Conservation (phyloP, 768 basidiomycete species). For the Clitopilus hobsonii region DNA sequence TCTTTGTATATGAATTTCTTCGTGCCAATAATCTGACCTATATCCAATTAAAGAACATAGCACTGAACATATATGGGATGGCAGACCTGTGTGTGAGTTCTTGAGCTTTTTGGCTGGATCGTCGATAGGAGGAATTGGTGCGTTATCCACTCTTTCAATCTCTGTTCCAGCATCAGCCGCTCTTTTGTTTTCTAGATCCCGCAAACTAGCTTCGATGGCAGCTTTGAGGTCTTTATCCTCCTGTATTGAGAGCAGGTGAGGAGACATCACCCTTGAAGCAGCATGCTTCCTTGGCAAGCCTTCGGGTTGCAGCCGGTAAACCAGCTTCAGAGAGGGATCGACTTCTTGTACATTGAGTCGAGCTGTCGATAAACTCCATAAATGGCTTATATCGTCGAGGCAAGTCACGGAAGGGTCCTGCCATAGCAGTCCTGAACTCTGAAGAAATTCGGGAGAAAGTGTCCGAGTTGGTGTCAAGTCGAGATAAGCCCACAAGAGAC, state of each 20-base stretch:
- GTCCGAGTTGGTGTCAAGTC: constrained; percentile 33
- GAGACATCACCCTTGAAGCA: constrained; percentile 3
- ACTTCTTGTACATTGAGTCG: constrained; percentile 26
- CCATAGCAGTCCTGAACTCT: constrained; percentile 29
- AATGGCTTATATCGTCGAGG: constrained; percentile 31
- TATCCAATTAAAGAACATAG: background rate
- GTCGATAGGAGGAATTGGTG: too few relatives aligned
- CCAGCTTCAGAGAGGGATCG: constrained; percentile 37
- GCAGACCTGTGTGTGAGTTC: background rate
- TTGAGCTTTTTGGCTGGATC: too few relatives aligned
- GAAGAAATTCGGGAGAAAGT: constrained; percentile 50
- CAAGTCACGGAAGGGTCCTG: constrained; percentile 21
- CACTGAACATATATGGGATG: too few relatives aligned
- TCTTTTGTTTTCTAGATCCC: constrained; percentile 11
- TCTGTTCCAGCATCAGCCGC: constrained; percentile 2
- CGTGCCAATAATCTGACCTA: constrained; percentile 53
- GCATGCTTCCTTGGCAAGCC: background rate
- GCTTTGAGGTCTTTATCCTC: constrained; percentile 40
- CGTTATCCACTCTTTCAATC: background rate
- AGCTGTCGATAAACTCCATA: constrained; percentile 25
- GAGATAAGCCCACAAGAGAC: constrained; percentile 44
- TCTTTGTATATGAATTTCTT: constrained; percentile 56
- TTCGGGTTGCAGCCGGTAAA: constrained; percentile 43
- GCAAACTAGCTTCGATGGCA: constrained; percentile 44
- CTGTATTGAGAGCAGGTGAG: constrained; percentile 3